Percentiles rank a stretch among this genome's conserved stretches.
phyloP scores from a whole-genome alignment of 192 early-diverging fungal species.

The Diversispora eburnea region DNA sequence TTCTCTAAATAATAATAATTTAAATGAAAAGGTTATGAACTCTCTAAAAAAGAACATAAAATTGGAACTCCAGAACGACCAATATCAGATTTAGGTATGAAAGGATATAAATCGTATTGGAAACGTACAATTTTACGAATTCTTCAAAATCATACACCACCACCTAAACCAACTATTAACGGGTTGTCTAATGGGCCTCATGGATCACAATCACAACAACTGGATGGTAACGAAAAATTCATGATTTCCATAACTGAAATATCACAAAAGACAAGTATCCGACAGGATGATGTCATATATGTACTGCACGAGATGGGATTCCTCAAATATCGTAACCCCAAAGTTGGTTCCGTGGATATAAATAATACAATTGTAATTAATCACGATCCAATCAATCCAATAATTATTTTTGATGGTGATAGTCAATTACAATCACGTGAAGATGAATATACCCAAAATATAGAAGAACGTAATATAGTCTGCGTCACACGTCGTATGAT shows the following conservation, averaged over 20 bases:
- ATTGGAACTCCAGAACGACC: slow-evolving; percentile 24
- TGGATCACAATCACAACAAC: background rate
- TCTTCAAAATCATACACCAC: background rate
- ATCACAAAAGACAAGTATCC: slow-evolving; percentile 6
- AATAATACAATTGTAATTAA: background rate
- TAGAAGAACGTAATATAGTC: background rate
- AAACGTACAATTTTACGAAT: background rate
- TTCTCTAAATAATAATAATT: background rate
- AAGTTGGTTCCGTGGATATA: background rate
- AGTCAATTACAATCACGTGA: background rate
- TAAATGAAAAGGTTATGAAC: slow-evolving; percentile 20
- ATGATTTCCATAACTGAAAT: background rate
- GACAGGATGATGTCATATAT: slow-evolving; percentile 7
- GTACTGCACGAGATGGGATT: slow-evolving; percentile 15
- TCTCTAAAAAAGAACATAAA: slow-evolving; percentile 18
- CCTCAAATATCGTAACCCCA: slow-evolving; percentile 8
- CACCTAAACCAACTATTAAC: background rate
- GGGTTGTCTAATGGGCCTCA: no score
- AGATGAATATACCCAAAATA: background rate
- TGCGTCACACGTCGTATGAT: slow-evolving; percentile 5
- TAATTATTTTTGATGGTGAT: background rate
- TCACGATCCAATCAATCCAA: background rate
- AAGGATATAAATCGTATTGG: slow-evolving; percentile 22
- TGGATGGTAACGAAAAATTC: background rate
- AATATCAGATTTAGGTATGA: slow-evolving; percentile 4